These are phyloP conservation scores for Clonostachys rosea DNA, from an alignment of 2,329 filamentous ascomycete genomes.

Conservation along the genomic window DNA sequence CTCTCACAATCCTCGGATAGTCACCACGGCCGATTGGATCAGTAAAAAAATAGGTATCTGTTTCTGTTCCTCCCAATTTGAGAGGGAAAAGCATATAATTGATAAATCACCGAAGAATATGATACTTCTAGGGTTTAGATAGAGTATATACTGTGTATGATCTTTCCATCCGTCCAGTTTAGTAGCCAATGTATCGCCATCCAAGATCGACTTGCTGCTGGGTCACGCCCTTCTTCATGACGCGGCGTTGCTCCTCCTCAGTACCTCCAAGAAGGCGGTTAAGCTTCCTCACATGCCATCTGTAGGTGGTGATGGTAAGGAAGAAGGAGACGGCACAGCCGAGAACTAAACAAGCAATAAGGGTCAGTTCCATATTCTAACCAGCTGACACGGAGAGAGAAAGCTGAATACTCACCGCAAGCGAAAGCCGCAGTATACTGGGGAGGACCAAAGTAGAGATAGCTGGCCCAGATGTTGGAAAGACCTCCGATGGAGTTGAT, in stretches of 20 bases:
- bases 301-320: conserved; percentile 11
- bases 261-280: conserved; percentile 11
- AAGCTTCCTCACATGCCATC: conserved; percentile 8
- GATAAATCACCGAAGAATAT: too few relatives aligned
- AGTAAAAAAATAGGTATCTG: too few relatives aligned
- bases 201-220: conserved; percentile 13
- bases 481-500: conserved; percentile 60
- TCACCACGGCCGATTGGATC: too few relatives aligned
- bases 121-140: not conserved
- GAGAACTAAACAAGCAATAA: conserved; percentile 4
- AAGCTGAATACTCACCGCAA: conserved; percentile 2
- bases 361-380: not conserved
- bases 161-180: not conserved
- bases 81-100: too few relatives aligned
- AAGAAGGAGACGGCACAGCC: conserved; percentile 11
- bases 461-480: conserved; percentile 56
- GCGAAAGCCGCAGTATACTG: conserved; percentile 14
- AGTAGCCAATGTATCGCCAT: conserved; percentile 16
- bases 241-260: conserved; percentile 8
- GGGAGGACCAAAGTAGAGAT: conserved; percentile 46
- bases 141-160: not conserved
- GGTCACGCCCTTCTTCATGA: conserved; percentile 14
- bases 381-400: not conserved
- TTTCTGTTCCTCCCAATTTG: too few relatives aligned
- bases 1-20: too few relatives aligned